phyloP scores from a whole-genome alignment of 2,329 filamentous ascomycete genomes.

The Aspergillus amoenus region DNA sequence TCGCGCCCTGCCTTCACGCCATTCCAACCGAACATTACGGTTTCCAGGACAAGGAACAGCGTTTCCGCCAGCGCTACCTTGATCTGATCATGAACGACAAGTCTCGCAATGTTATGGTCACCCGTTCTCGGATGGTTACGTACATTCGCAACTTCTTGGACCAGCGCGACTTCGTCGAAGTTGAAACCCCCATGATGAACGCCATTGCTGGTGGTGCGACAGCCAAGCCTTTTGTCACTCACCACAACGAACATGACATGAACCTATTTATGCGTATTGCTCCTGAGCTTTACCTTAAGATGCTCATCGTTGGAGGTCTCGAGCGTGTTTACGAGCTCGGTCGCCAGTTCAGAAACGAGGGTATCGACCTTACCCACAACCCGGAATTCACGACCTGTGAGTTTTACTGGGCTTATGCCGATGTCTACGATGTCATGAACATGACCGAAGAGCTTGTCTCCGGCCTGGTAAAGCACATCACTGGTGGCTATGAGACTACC shows the following conservation, averaged over 20 bases:
- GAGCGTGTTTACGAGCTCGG: slow-evolving; percentile 96
- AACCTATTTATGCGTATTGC: slow-evolving; percentile 93
- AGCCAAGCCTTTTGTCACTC: slow-evolving; percentile 89
- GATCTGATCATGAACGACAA: slow-evolving; percentile 96
- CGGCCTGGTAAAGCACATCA: slow-evolving; percentile 82
- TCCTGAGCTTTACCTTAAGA: slow-evolving; percentile 95
- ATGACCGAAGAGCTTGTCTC: slow-evolving; percentile 93
- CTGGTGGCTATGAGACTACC: slow-evolving; percentile 78
- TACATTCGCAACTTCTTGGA: slow-evolving; percentile 91
- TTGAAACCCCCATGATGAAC: slow-evolving; percentile 98
- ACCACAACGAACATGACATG: slow-evolving; percentile 95
- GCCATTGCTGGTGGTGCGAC: slow-evolving; percentile 93
- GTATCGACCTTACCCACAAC: slow-evolving; percentile 91
- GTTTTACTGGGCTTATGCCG: slow-evolving; percentile 93
- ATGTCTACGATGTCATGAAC: slow-evolving; percentile 87
- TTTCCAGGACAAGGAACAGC: slow-evolving; percentile 91
- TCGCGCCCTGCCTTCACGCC: slow-evolving; percentile 89
- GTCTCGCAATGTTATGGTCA: slow-evolving; percentile 79
- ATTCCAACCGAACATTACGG: slow-evolving; percentile 84
- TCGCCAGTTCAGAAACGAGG: slow-evolving; percentile 92
- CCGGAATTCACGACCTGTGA: slow-evolving; percentile 97
- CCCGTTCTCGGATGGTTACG: slow-evolving; percentile 80
- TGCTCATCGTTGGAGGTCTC: slow-evolving; percentile 88
- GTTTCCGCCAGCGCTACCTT: slow-evolving; percentile 89
- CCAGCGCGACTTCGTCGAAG: slow-evolving; percentile 82